Evolutionary conservation across 805 yeast species (phyloP), one percentile per base, ranked within the genome.

Genomic region (Suhomyces tanzawaensis): DNA sequence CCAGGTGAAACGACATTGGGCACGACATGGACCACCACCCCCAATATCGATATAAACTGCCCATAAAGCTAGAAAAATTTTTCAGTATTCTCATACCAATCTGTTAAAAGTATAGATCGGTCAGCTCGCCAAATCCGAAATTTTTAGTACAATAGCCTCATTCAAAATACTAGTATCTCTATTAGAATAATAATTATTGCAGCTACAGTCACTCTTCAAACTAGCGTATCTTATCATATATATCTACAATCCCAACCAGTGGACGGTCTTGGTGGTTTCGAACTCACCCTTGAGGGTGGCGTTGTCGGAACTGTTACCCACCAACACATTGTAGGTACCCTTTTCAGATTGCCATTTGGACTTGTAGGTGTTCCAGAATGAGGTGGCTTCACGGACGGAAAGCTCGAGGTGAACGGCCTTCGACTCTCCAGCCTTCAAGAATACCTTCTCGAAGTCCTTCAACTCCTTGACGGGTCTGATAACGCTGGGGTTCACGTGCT

Each of bases 391-490:
- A 47, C 72, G 73, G 39, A 73, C 39, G 1, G 70, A 64, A 19
- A 75, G 45, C n/a, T 45, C 47, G 22, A 78, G 46, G 1, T 47
- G 41, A 14, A 71, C 76, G 1, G 56, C 49, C 37, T 58, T 57
- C 7, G 64, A 39, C 45, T 70, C 72, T 7, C 79, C 79, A 3
- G 79, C 61, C 33, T 57, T 48, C 41, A 80, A 49, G 26, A 43
- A 52, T 7, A 74, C 71, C 57, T 81, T 79, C 13, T 59, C 70
- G 51, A 76, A 80, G 19, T 74, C 82, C 55, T 76, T 79, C 54
- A 81, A 64, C 49, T 81, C 85, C 57, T 79, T 80, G 17, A 66
- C 53, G 8, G 85, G 82, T 51, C 85, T 69, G 35, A 65, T 65
- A 28, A 68, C 52, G 11, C 57, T 38, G 15, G 78, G 69, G 11